Conservation (phyloP, 148 eudicot species). For the Rhododendron ferrugineum region DNA sequence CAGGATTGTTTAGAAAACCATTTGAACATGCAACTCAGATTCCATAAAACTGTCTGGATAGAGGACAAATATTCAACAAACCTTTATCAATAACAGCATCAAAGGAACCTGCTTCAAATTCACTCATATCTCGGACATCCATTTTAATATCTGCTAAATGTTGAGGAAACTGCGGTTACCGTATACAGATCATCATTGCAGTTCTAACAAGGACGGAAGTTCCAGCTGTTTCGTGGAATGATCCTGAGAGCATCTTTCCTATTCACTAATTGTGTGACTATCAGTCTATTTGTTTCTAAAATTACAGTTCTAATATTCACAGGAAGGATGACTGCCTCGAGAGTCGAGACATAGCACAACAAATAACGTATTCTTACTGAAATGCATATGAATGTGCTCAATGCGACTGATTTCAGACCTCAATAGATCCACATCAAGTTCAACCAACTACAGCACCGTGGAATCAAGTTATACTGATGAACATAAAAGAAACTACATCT, state of each 20-base stretch:
- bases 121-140: constrained; percentile 84
- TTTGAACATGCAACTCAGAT: not conserved
- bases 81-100: constrained; percentile 89
- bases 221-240: not conserved
- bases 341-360: not conserved
- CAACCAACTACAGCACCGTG: not conserved
- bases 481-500: not conserved
- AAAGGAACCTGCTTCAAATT: constrained; percentile 60
- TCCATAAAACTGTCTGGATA: not conserved
- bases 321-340: not conserved
- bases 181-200: not conserved
- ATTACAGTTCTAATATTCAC: not conserved
- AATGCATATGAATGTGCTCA: not conserved
- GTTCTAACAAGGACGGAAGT: not conserved
- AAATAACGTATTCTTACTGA: not conserved
- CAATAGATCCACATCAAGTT: not conserved
- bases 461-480: not conserved
- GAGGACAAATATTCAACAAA: constrained; percentile 16
- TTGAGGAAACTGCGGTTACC: constrained; percentile 20
- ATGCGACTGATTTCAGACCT: not conserved
- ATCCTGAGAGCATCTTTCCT: not conserved
- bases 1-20: constrained; percentile 1
- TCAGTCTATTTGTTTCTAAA: not conserved
- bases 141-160: constrained; percentile 46
- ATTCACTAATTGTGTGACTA: not conserved